A percentile compares a stretch with the other conserved stretches of the same genome.
These are phyloP conservation scores for Cochlearia excelsa DNA, from an alignment of 345 rosid species.

Conservation along the genomic window DNA sequence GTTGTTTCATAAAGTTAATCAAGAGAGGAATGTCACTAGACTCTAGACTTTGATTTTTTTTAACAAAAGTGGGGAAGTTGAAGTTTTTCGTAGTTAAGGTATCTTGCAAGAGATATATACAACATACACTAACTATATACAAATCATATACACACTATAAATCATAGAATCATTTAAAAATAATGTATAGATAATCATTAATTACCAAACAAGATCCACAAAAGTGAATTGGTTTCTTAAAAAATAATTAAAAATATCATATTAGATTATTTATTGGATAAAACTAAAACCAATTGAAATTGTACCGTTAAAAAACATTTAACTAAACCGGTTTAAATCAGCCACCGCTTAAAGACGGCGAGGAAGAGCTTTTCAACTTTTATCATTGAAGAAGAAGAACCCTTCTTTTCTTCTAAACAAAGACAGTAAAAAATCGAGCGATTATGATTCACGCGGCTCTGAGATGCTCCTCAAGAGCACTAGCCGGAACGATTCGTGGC, in stretches of 20 bases:
- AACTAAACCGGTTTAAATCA: conserved; percentile 1
- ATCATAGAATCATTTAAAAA: not conserved
- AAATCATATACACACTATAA: no score
- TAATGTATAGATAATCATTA: not conserved
- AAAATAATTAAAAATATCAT: no score
- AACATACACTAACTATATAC: no score
- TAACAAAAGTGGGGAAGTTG: conserved; percentile 32
- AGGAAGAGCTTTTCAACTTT: conserved; percentile 6
- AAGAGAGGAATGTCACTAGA: conserved; percentile 28
- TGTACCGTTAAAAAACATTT: not conserved
- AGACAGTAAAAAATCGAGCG: conserved; percentile 5
- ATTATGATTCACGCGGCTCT: conserved; percentile 47
- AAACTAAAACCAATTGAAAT: conserved; percentile 1
- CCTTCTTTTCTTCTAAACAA: conserved; percentile 6
- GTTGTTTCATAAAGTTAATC: not conserved
- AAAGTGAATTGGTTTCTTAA: no score
- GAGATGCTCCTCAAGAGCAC: conserved; percentile 41
- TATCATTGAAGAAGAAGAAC: not conserved
- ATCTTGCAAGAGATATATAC: conserved; percentile 15
- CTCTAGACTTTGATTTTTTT: conserved; percentile 22
- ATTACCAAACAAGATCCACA: no score
- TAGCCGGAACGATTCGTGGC: conserved; percentile 23
- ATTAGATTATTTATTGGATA: no score
- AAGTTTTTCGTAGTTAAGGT: conserved; percentile 25
- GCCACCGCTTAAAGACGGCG: conserved; percentile 16